Conservation (phyloP, 768 basidiomycete genomes). For the Dioszegia hungarica region DNA sequence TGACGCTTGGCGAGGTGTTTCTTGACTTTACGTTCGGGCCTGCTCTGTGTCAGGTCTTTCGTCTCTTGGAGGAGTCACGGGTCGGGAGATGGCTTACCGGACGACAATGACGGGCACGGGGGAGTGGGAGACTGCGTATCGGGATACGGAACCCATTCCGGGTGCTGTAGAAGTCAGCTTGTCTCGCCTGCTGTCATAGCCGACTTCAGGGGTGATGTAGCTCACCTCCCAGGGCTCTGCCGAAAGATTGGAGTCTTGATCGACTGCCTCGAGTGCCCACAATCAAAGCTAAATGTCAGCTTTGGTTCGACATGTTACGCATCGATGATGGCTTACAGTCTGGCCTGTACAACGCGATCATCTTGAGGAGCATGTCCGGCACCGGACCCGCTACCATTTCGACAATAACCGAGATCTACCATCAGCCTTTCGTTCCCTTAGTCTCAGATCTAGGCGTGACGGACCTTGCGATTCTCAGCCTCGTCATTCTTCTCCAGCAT, state of each 20-base stretch:
- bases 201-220: not conserved
- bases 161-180: too few species aligned
- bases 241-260: constrained; percentile 57
- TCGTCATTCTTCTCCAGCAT: constrained; percentile 79
- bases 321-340: constrained; percentile 33
- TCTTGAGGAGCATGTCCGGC: constrained; percentile 81
- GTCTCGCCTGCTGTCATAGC: not conserved
- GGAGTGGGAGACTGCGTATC: constrained; percentile 75
- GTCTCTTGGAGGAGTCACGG: too few species aligned
- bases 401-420: constrained; percentile 77
- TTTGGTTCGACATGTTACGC: not conserved
- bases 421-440: too few species aligned
- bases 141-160: constrained; percentile 62
- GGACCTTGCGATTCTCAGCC: constrained; percentile 70
- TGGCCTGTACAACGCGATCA: constrained; percentile 64
- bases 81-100: constrained; percentile 48
- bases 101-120: constrained; percentile 97
- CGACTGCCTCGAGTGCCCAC: constrained; percentile 80
- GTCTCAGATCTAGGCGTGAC: constrained; percentile 12
- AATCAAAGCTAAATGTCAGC: constrained; percentile 57
- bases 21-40: constrained; percentile 74
- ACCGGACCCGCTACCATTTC: constrained; percentile 91
- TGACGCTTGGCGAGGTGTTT: constrained; percentile 79
- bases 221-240: constrained; percentile 53
- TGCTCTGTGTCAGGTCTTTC: constrained; percentile 12